Evolutionary conservation across 257 asterid species (phyloP).

Genomic region (Ophiorrhiza pumila): DNA sequence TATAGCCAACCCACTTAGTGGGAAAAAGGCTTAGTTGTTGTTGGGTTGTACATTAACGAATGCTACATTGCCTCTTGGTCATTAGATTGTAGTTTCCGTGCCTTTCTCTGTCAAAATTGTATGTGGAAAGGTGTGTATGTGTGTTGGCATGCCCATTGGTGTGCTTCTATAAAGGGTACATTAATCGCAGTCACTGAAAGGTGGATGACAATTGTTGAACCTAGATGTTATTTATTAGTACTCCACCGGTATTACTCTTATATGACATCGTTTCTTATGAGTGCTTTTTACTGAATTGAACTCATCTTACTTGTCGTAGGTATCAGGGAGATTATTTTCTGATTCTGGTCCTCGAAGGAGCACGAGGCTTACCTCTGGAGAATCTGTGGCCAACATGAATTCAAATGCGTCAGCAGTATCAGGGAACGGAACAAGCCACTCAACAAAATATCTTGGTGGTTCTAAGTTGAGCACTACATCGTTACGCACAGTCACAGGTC

Average conservation of each 20-base stretch:
- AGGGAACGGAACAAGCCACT: constrained; percentile 65
- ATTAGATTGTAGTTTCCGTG: not conserved
- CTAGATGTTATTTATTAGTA: not conserved
- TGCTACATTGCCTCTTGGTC: not conserved
- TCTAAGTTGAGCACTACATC: constrained; percentile 56
- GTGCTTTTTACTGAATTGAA: constrained; percentile 16
- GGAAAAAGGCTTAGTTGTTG: no score
- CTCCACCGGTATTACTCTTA: not conserved
- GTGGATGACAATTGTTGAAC: not conserved
- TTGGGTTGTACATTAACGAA: no score
- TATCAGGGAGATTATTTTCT: constrained; percentile 90
- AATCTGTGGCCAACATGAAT: constrained; percentile 45
- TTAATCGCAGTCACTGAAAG: not conserved
- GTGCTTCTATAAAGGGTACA: not conserved
- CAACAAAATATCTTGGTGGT: constrained; percentile 63
- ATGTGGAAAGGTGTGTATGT: not conserved
- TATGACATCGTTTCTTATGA: not conserved
- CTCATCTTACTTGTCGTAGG: constrained; percentile 43
- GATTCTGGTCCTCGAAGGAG: constrained; percentile 95
- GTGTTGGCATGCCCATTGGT: not conserved
- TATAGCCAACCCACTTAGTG: no score
- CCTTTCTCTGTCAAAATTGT: not conserved
- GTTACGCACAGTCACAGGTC: constrained; percentile 59
- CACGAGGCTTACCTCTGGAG: constrained; percentile 81
- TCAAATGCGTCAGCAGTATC: constrained; percentile 46